Evolutionary conservation across 2,329 filamentous ascomycete species (phyloP), one percentile per base, ranked within the genome.

Genomic region (Xylariaceae sp.): DNA sequence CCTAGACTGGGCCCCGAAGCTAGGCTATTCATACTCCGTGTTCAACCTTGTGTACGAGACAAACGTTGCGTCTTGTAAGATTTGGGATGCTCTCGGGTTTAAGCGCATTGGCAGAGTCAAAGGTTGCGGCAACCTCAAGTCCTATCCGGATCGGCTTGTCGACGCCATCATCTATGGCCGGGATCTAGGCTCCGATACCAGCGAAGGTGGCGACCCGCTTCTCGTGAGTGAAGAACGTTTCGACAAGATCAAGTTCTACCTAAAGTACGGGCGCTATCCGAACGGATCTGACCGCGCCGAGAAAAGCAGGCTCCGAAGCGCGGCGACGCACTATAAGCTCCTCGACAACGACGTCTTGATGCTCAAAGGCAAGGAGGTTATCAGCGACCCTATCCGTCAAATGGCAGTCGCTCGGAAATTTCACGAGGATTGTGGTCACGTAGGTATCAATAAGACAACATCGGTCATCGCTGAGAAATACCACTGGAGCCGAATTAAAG

Each of bases 401-500:
- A 95, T 95, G 68, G 89, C 94, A 52, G 94, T 97, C 60, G 89
- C 91, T 11, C 78, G 87, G 41, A 76, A 79, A 50, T 79, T 91
- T 35, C 94, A 99, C 69, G 76, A 83, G 46, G 71, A 76, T 49
- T 69, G 73, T 48, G 79, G 85, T 39, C 94, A 99, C 65, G 90
- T 87, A 6, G 94, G 94, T 45, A 97, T 97, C 76, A 99, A 99
- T 76, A 96, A 96, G 74, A 97, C 92, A 0, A 97, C 92, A 1
- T 91, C 92, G 17, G 87, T 85, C 17, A 96, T 99, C 62, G 90
- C 92, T 11, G 89, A 96, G 66, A 87, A 86, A 64, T 96, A 92
- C 66, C 94, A 97, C 71, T 99, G 94, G 94, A 91, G 95, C 42
- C 83, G 92, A 53, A 97, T 97, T 73, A 99, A 97, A 68, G 91